phyloP scores from a whole-genome alignment of 352 stramenopile genomes.

The Globisporangium cystogenes region DNA sequence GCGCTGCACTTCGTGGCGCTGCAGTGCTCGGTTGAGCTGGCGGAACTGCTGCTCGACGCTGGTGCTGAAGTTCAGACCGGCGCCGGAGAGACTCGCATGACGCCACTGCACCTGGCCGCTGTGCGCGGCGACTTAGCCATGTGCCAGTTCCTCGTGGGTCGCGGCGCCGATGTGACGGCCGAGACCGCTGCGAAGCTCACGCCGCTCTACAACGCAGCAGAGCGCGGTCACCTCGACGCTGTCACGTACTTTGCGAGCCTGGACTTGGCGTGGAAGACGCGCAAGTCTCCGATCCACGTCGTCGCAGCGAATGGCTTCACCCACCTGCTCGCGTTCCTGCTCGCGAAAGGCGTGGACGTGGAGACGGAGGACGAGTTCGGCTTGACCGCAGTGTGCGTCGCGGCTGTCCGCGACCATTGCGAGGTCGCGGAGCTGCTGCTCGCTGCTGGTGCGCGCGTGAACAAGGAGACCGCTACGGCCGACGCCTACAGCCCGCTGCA shows the following conservation, averaged over 20 bases:
- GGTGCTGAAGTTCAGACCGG: not conserved
- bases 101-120: slow-evolving; percentile 8
- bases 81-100: slow-evolving; percentile 3
- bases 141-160: slow-evolving; percentile 7
- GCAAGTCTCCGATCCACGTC: slow-evolving; percentile 9
- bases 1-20: slow-evolving; percentile 3
- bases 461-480: not conserved
- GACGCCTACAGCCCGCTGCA: slow-evolving; percentile 6
- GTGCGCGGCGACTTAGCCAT: slow-evolving; percentile 5
- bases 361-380: slow-evolving; percentile 1
- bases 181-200: not conserved
- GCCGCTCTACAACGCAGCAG: slow-evolving; percentile 7
- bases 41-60: slow-evolving; percentile 1
- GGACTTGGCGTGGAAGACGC: slow-evolving; percentile 4
- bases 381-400: slow-evolving; percentile 7
- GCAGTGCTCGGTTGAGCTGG: slow-evolving; percentile 1
- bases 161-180: not conserved
- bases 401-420: slow-evolving; percentile 1
- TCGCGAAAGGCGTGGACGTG: slow-evolving; percentile 3
- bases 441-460: slow-evolving; percentile 1
- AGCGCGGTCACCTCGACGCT: slow-evolving; percentile 13
- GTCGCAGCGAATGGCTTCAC: slow-evolving; percentile 9
- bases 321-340: slow-evolving; percentile 2
- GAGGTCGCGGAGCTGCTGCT: slow-evolving; percentile 1
- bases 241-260: slow-evolving; percentile 1